These are phyloP conservation scores for Juglanconis juglandina DNA, from an alignment of 2,329 filamentous ascomycete species.

Conservation along the genomic window DNA sequence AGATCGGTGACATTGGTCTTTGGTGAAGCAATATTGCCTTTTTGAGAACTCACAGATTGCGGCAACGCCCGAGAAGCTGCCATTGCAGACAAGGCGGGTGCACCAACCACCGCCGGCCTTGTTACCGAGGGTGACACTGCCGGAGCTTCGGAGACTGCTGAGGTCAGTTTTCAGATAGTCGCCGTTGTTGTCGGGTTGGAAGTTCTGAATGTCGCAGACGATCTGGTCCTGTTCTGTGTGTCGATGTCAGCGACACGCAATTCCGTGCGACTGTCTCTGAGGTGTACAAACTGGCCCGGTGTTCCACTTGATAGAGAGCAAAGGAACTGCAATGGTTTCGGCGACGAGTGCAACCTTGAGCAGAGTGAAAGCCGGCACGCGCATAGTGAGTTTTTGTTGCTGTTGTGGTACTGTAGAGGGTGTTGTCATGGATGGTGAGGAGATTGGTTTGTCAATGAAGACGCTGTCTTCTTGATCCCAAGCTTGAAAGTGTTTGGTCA, in stretches of 20 bases:
- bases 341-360: not conserved
- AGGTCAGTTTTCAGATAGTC: not conserved
- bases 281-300: not conserved
- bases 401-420: too few species aligned
- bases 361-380: too few species aligned
- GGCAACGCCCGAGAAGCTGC: not conserved
- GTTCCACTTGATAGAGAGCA: not conserved
- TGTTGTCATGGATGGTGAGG: too few species aligned
- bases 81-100: not conserved
- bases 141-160: not conserved
- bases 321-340: not conserved
- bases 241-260: not conserved
- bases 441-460: too few species aligned
- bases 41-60: not conserved
- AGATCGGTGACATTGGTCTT: too few species aligned
- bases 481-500: too few species aligned
- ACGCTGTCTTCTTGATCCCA: too few species aligned
- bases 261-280: not conserved
- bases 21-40: too few species aligned
- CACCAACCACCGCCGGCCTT: not conserved
- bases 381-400: too few species aligned
- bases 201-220: not conserved
- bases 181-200: not conserved
- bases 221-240: not conserved
- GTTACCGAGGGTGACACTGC: not conserved